Percentiles rank a stretch among this genome's conserved stretches.
phyloP scores from a whole-genome alignment of 2,329 filamentous ascomycete species.

The Microascus cirrosus region DNA sequence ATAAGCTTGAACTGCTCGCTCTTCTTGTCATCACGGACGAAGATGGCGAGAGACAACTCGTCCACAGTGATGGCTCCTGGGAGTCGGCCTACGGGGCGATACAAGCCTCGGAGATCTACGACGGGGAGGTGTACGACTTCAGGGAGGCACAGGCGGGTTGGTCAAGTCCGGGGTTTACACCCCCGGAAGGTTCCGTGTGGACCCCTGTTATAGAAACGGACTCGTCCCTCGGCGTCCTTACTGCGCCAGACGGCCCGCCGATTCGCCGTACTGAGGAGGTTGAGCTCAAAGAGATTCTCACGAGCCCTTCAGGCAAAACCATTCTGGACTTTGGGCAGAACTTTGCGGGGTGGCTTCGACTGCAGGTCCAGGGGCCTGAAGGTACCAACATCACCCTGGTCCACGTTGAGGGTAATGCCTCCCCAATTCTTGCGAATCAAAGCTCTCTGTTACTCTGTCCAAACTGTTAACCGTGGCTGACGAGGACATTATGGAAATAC shows the following conservation, averaged over 20 bases:
- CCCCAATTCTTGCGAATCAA: not conserved
- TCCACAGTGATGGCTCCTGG: slow-evolving; percentile 26
- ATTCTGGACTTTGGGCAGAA: slow-evolving; percentile 49
- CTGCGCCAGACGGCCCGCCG: slow-evolving; percentile 21
- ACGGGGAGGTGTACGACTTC: not conserved
- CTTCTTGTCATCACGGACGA: slow-evolving; percentile 19
- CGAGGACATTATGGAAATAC: not conserved
- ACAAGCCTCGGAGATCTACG: not conserved
- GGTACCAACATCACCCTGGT: slow-evolving; percentile 30
- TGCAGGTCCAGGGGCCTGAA: slow-evolving; percentile 22
- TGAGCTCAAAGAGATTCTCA: slow-evolving; percentile 12
- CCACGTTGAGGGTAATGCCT: slow-evolving; percentile 31
- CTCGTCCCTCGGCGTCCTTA: slow-evolving; percentile 12
- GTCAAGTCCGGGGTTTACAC: not conserved
- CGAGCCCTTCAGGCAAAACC: slow-evolving; percentile 26
- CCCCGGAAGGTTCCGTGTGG: not conserved
- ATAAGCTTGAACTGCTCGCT: slow-evolving; percentile 23
- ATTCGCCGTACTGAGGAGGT: not conserved
- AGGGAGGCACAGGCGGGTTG: slow-evolving; percentile 9
- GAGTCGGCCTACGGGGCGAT: not conserved
- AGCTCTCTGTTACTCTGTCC: not conserved
- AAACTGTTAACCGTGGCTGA: no score
- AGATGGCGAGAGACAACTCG: not conserved
- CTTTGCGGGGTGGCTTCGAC: slow-evolving; percentile 35
- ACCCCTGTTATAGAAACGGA: not conserved